Evolutionary conservation across 2,329 filamentous ascomycete species (phyloP).

Genomic region (Pseudogymnoascus destructans): DNA sequence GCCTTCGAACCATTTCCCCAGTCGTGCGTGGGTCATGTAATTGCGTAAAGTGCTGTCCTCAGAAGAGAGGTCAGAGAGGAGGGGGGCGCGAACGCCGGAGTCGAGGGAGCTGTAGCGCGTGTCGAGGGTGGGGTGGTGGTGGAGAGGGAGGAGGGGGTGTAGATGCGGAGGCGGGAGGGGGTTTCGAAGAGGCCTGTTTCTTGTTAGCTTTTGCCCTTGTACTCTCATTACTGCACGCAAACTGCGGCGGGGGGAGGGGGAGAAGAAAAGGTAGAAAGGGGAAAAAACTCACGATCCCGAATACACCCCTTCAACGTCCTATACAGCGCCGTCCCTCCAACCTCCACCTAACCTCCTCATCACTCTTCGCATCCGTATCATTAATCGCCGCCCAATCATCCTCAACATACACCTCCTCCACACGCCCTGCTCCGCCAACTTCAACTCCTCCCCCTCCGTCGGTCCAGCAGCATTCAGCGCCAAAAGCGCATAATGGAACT

Average conservation of each 20-base stretch:
- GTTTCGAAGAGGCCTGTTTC: slow-evolving; percentile 29
- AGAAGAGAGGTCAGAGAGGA: slow-evolving; percentile 56
- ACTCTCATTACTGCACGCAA: background rate
- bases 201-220: slow-evolving; percentile 24
- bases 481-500: slow-evolving; percentile 51
- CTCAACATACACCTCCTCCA: slow-evolving; percentile 79
- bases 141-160: slow-evolving; percentile 29
- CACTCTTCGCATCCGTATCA: slow-evolving; percentile 60
- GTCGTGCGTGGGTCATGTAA: slow-evolving; percentile 53
- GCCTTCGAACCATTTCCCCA: slow-evolving; percentile 54
- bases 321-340: slow-evolving; percentile 56
- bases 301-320: slow-evolving; percentile 52
- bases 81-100: slow-evolving; percentile 49
- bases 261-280: slow-evolving; percentile 12
- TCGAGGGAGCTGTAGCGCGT: slow-evolving; percentile 46
- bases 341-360: slow-evolving; percentile 49
- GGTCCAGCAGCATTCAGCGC: slow-evolving; percentile 32
- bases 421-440: slow-evolving; percentile 47
- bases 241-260: background rate
- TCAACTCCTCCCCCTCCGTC: slow-evolving; percentile 42
- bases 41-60: slow-evolving; percentile 54
- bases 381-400: slow-evolving; percentile 79
- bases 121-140: slow-evolving; percentile 37
- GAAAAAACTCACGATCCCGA: slow-evolving; percentile 43
- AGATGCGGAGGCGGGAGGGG: slow-evolving; percentile 26